These are phyloP conservation scores for Rhodotorula toruloides DNA, from an alignment of 768 basidiomycete genomes.

Conservation along the genomic window DNA sequence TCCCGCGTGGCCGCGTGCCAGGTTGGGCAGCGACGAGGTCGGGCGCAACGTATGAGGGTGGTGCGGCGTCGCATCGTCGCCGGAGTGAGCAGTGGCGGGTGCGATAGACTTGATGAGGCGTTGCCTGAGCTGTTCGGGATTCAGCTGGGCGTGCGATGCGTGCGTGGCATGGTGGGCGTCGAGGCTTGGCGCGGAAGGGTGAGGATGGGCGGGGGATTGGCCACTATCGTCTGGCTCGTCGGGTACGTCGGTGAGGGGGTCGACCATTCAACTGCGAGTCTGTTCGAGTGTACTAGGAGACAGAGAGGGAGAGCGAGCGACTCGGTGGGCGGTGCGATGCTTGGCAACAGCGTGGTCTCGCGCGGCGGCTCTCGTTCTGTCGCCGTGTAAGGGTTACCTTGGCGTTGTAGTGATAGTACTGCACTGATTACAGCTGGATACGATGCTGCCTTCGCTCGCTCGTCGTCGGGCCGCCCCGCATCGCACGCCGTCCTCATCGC, in stretches of 20 bases:
- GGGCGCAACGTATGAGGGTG: neutral
- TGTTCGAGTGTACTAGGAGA: neutral
- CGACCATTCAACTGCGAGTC: neutral
- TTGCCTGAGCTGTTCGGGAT: neutral
- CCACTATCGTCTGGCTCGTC: slow-evolving; percentile 26
- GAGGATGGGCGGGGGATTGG: neutral
- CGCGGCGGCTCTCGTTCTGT: neutral
- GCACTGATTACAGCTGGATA: no score
- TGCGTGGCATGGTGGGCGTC: no score
- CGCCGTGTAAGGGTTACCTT: no score
- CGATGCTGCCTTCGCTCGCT: no score
- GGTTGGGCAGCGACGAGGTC: slow-evolving; percentile 8
- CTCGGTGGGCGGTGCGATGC: neutral
- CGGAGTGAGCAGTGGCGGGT: no score
- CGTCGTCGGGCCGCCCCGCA: no score
- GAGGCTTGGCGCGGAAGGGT: neutral
- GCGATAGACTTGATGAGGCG: no score
- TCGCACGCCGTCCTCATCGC: neutral
- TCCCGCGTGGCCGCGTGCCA: neutral
- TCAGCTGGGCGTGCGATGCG: slow-evolving; percentile 7
- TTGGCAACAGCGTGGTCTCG: neutral
- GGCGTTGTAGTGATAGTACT: no score
- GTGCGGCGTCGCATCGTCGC: no score
- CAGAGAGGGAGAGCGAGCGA: neutral
- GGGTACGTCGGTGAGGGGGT: neutral